Evolutionary conservation across 306 rosid genomes (phyloP), one percentile per base, ranked within the genome.

Genomic region (Abrus precatorius): DNA sequence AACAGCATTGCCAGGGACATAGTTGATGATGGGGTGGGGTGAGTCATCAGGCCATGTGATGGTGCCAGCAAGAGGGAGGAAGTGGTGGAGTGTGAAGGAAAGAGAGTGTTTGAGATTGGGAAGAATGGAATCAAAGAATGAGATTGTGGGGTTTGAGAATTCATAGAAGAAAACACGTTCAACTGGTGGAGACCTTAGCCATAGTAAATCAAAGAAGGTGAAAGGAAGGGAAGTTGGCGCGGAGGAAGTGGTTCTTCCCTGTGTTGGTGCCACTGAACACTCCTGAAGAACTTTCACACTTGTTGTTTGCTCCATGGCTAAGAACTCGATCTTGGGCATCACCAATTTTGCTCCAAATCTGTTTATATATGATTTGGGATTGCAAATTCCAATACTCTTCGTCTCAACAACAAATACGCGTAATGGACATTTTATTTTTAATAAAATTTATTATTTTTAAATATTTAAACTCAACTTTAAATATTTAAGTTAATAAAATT

Each of bases 61-160:
- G 54, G 60, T 84, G 2, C 88, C 84, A 1, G 61, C 77, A 2
- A 87, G 80, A 34, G 84, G 75, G 10, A 69, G 74, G 11, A 68
- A 87, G 62, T 78, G 49, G 8, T 50, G 55, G 33, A 86, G 87
- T 0, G 85, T 80, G 72, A 86, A 80, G 6, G 75, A 34, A 5
- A 85, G 81, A 1, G 84, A 83, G 62, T 67, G 75, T 80, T 80
- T 67, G 76, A 86, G 89, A 36, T 65, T 83, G 1, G 89, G 85
- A 48, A 86, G 61, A 80, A 86, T 5, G 0, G 86, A 59, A 1
- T 82, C 61, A 1, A 78, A 73, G 75, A 67, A 85, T 1, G 53
- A 49, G 36, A 54, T 45, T 5, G 80, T 33, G 43, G 66, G 29
- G 55, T 65, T 49, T 1, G 81, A 34, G 36, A 40, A 12, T 44